phyloP scores from a whole-genome alignment of 108 stramenopile species.

The Cyclotella choctawhatcheeana region DNA sequence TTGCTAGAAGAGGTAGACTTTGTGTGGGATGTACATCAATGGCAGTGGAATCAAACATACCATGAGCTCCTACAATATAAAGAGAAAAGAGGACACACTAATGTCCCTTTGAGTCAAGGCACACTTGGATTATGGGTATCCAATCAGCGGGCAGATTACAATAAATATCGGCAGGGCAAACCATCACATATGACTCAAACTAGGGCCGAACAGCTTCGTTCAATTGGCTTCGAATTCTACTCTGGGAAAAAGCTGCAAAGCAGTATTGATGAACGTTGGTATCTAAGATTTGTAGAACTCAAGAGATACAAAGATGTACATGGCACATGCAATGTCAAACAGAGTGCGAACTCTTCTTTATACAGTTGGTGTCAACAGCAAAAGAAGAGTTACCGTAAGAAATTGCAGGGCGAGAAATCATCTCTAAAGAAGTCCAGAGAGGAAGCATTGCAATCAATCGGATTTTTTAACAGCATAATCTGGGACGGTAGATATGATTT shows the following conservation, averaged over 20 bases:
- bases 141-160: slow-evolving; percentile 51
- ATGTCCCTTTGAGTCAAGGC: slow-evolving; percentile 49
- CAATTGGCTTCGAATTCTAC: slow-evolving; percentile 45
- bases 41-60: slow-evolving; percentile 47
- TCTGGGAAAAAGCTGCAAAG: slow-evolving; percentile 31
- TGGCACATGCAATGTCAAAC: slow-evolving; percentile 34
- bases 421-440: slow-evolving; percentile 41
- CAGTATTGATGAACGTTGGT: slow-evolving; percentile 44
- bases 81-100: slow-evolving; percentile 25
- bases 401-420: slow-evolving; percentile 37
- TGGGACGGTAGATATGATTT: too few relatives aligned
- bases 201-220: slow-evolving; percentile 24
- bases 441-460: slow-evolving; percentile 41
- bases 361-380: slow-evolving; percentile 52
- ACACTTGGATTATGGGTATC: slow-evolving; percentile 49
- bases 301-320: slow-evolving; percentile 28
- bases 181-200: slow-evolving; percentile 39
- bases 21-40: slow-evolving; percentile 52
- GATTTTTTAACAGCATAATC: slow-evolving; percentile 23
- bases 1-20: slow-evolving; percentile 34
- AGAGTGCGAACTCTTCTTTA: slow-evolving; percentile 33
- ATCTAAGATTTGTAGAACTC: slow-evolving; percentile 32
- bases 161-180: slow-evolving; percentile 38
- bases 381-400: slow-evolving; percentile 31
- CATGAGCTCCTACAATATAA: slow-evolving; percentile 43